A percentile compares a stretch with the other conserved stretches of the same genome.
phyloP scores from a whole-genome alignment of 192 early-diverging fungal genomes.

The Coemansia sp. region DNA sequence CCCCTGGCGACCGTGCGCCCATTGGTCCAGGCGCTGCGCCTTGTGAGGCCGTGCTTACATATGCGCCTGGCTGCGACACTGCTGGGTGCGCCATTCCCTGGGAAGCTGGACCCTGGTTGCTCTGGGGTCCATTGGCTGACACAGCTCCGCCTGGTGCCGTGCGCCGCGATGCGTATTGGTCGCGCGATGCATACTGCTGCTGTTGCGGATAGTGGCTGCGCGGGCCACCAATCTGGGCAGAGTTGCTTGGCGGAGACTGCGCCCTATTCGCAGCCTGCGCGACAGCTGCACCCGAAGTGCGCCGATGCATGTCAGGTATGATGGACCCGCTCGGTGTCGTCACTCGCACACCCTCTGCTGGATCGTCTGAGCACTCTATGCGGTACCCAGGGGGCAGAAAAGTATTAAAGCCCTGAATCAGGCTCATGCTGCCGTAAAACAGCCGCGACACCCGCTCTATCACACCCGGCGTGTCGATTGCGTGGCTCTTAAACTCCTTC shows the following conservation, averaged over 20 bases:
- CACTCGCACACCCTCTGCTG: constrained; percentile 77
- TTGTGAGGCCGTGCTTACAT: not conserved
- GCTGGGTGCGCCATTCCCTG: constrained; percentile 10
- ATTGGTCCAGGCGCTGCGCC: constrained; percentile 10
- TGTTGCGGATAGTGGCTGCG: not conserved
- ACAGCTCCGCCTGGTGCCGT: constrained; percentile 3
- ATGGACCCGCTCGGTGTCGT: constrained; percentile 75
- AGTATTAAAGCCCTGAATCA: constrained; percentile 98
- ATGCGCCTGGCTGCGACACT: constrained; percentile 5
- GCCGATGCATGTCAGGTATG: constrained; percentile 42
- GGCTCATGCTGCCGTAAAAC: constrained; percentile 81
- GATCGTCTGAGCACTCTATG: constrained; percentile 86
- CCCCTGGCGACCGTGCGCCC: constrained; percentile 28
- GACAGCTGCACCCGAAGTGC: constrained; percentile 7
- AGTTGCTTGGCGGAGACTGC: constrained; percentile 6
- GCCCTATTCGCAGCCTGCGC: constrained; percentile 11
- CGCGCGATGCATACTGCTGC: constrained; percentile 16
- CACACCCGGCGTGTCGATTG: constrained; percentile 95
- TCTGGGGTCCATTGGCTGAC: not conserved
- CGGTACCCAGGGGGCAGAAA: constrained; percentile 98
- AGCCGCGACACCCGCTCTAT: constrained; percentile 96
- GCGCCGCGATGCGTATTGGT: constrained; percentile 29
- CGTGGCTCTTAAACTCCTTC: constrained; percentile 99
- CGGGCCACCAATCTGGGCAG: constrained; percentile 2
- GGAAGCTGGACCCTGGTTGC: constrained; percentile 7